Evolutionary conservation across 257 asterid species (phyloP).

Genomic region (Plantago major): DNA sequence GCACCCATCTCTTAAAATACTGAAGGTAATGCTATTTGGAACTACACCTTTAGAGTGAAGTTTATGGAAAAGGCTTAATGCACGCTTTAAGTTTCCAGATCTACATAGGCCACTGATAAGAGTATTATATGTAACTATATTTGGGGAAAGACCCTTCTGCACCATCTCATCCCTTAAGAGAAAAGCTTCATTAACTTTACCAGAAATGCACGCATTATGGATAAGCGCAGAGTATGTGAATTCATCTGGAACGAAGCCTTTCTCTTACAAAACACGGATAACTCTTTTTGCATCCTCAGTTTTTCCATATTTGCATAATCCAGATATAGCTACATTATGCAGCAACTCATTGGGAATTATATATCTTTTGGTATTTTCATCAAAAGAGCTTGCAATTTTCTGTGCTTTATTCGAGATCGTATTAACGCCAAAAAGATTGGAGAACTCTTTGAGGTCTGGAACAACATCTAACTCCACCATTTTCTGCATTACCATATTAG

Average conservation of each 20-base stretch:
- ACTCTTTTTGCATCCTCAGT: constrained; percentile 62
- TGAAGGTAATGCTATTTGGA: constrained; percentile 65
- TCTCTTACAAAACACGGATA: constrained; percentile 35
- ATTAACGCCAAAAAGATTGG: constrained; percentile 30
- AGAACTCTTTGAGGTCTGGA: constrained; percentile 40
- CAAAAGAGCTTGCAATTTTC: constrained; percentile 47
- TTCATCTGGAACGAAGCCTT: constrained; percentile 78
- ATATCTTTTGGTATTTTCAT: constrained; percentile 32
- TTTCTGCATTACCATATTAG: constrained; percentile 59
- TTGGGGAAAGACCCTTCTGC: constrained; percentile 61
- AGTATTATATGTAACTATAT: constrained; percentile 72
- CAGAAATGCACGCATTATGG: constrained; percentile 56
- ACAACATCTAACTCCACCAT: constrained; percentile 45
- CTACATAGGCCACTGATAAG: constrained; percentile 78
- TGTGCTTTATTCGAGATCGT: constrained; percentile 31
- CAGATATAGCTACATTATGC: constrained; percentile 71
- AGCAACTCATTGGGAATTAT: constrained; percentile 53
- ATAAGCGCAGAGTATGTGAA: constrained; percentile 77
- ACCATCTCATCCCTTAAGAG: constrained; percentile 80
- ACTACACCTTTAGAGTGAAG: constrained; percentile 59
- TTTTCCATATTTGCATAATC: constrained; percentile 70
- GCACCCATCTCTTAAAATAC: constrained; percentile 65
- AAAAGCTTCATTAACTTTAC: constrained; percentile 77
- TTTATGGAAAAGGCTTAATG: constrained; percentile 65
- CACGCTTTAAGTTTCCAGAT: constrained; percentile 73